These are phyloP conservation scores for Orobanche coerulescens DNA, from an alignment of 257 asterid species.

Conservation along the genomic window DNA sequence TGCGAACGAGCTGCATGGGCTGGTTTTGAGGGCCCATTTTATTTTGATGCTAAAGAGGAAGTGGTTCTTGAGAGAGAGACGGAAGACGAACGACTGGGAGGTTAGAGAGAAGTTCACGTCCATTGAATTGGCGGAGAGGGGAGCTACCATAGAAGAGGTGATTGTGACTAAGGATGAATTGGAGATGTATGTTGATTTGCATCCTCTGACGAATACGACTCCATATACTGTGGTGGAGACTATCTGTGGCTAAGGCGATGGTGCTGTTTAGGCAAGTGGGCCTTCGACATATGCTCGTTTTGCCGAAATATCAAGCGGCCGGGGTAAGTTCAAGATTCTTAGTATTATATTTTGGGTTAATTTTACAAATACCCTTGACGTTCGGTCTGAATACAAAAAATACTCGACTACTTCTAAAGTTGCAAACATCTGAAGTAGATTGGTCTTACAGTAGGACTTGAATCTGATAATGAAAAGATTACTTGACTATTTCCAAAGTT, in stretches of 20 bases:
- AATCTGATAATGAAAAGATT: too few species aligned
- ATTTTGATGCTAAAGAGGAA: constrained; percentile 65
- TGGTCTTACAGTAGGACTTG: too few species aligned
- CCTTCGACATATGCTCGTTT: constrained; percentile 72
- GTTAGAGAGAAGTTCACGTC: constrained; percentile 66
- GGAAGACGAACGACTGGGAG: constrained; percentile 76
- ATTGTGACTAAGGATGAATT: constrained; percentile 52
- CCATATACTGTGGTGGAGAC: constrained; percentile 68
- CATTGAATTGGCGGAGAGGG: constrained; percentile 68
- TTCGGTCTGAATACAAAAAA: too few species aligned
- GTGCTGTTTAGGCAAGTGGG: constrained; percentile 77
- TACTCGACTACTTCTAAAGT: too few species aligned
- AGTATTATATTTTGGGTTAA: not conserved
- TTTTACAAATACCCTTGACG: too few species aligned
- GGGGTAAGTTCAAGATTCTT: constrained; percentile 50
- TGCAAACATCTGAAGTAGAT: too few species aligned
- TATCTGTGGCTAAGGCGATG: constrained; percentile 85
- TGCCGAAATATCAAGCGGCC: constrained; percentile 74
- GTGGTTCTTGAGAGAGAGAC: constrained; percentile 62
- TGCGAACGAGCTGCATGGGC: constrained; percentile 59
- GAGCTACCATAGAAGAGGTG: constrained; percentile 55
- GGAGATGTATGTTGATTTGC: constrained; percentile 83
- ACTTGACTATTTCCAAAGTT: too few species aligned
- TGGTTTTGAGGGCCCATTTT: constrained; percentile 77
- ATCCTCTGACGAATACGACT: constrained; percentile 74